Conservation (phyloP, 108 stramenopile genomes). For the Seminavis robusta region DNA sequence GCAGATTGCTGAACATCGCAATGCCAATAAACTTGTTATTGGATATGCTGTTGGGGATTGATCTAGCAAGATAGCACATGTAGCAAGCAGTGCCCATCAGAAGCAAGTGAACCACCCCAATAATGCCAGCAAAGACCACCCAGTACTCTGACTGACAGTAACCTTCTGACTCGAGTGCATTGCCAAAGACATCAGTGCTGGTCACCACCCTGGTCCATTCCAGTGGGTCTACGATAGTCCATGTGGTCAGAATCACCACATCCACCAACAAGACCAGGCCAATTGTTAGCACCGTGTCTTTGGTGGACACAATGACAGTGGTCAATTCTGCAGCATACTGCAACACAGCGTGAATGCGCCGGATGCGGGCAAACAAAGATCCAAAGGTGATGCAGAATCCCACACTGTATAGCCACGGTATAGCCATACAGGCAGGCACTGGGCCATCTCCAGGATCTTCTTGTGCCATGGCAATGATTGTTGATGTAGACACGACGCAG, state of each 20-base stretch:
- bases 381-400: constrained; percentile 28
- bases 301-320: too few species aligned
- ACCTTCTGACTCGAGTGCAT: constrained; percentile 8
- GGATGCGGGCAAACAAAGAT: constrained; percentile 35
- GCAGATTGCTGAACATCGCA: constrained; percentile 13
- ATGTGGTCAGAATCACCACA: constrained; percentile 1
- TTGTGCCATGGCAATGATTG: constrained; percentile 8
- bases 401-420: too few species aligned
- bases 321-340: too few species aligned
- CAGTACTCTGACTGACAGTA: constrained; percentile 9
- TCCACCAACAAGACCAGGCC: constrained; percentile 8
- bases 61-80: constrained; percentile 7
- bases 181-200: not conserved
- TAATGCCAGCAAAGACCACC: not conserved
- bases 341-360: constrained; percentile 6
- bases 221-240: constrained; percentile 10
- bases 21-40: constrained; percentile 4
- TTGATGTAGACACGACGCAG: constrained; percentile 5
- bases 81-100: constrained; percentile 2
- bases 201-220: constrained; percentile 2
- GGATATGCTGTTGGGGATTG: constrained; percentile 1
- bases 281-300: constrained; percentile 1
- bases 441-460: too few species aligned
- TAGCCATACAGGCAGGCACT: too few species aligned
- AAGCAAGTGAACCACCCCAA: not conserved